Base-by-base conservation (phyloP, 768 basidiomycete genomes). In the Lentinula raphanica region DNA sequence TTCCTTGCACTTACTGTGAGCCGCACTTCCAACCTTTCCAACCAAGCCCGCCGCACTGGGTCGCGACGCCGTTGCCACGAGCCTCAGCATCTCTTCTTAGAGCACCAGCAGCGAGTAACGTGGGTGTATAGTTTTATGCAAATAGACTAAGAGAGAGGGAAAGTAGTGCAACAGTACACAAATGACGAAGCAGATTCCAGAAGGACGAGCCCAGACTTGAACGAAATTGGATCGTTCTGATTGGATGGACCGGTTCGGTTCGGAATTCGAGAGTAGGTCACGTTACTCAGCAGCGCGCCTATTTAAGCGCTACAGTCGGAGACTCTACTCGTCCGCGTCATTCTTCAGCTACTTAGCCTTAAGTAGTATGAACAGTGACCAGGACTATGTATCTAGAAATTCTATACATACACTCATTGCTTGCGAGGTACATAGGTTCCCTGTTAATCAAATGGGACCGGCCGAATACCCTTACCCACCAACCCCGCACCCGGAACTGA, bases 391-490 rank as follows among this genome's bases (percentile, higher is more conserved):
- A n/a, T n/a, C n/a, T n/a, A n/a, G n/a, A n/a, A n/a, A n/a, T n/a
- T n/a, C n/a, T n/a, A n/a, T n/a, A n/a, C n/a, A n/a, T n/a, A n/a
- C n/a, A n/a, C n/a, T n/a, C n/a, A n/a, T n/a, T n/a, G n/a, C n/a
- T n/a, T n/a, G n/a, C n/a, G n/a, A n/a, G n/a, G n/a, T n/a, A n/a
- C n/a, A n/a, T n/a, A 35, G 32, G 32, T 8, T 35, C 32, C 5
- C 32, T 35, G n/a, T 46, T 17, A 92, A 68, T 93, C 92, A 65
- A 93, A 93, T 0, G 92, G 91, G 11, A 93, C 87, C 19, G 88
- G 88, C 39, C 86, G 72, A 64, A 90, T 87, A 3, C 83, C 85
- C 15, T 83, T 79, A 5, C 88, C 86, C 45, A 74, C 70, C 17
- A 88, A 71, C 55, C 71, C 68, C 59, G 70, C 59, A 0, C 77